Conservation (phyloP, 371 early-diverging fungal genomes). For the Circinella umbellata region DNA sequence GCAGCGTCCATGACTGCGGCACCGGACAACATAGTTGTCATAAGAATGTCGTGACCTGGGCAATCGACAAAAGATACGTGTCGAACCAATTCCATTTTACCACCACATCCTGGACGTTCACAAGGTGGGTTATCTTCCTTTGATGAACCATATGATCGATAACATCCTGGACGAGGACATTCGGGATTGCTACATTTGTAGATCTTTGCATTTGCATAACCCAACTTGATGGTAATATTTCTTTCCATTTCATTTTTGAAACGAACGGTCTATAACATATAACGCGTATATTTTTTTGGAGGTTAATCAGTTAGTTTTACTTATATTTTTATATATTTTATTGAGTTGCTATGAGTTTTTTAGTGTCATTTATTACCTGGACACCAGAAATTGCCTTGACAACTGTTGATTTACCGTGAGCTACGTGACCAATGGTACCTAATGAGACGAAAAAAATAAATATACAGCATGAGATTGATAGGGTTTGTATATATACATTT, state of each 20-base stretch:
- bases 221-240: slow-evolving; percentile 99
- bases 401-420: slow-evolving; percentile 99
- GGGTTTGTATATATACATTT: not conserved
- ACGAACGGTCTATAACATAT: slow-evolving; percentile 84
- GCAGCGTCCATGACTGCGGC: slow-evolving; percentile 99
- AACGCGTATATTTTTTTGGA: not conserved
- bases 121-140: slow-evolving; percentile 93
- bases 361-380: slow-evolving; percentile 59
- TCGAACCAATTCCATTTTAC: slow-evolving; percentile 88
- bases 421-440: slow-evolving; percentile 99
- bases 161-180: slow-evolving; percentile 98
- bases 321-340: too few species aligned
- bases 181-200: slow-evolving; percentile 94
- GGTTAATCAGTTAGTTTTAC: not conserved
- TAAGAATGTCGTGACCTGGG: slow-evolving; percentile 99
- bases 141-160: slow-evolving; percentile 85
- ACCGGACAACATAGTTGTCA: slow-evolving; percentile 99
- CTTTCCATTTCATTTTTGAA: slow-evolving; percentile 99
- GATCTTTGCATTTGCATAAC: slow-evolving; percentile 99
- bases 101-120: slow-evolving; percentile 90
- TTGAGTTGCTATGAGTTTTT: not conserved
- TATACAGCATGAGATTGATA: not conserved
- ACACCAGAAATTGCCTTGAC: slow-evolving; percentile 99
- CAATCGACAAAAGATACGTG: slow-evolving; percentile 99
- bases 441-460: not conserved